These are phyloP conservation scores for Fusarium tanahbumbuense DNA, from an alignment of 2,329 filamentous ascomycete genomes.

Conservation along the genomic window DNA sequence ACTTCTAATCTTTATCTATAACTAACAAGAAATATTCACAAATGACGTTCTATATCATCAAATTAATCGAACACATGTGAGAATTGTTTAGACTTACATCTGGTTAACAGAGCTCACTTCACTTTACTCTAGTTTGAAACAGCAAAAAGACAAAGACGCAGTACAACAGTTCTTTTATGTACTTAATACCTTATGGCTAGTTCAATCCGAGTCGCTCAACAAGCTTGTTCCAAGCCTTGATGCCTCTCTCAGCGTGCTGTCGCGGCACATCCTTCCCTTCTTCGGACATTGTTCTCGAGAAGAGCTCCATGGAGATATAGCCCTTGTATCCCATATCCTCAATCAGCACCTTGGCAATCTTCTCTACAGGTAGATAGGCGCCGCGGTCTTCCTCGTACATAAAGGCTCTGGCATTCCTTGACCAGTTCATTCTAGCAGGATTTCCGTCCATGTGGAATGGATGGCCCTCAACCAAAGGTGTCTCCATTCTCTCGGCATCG, in stretches of 20 bases:
- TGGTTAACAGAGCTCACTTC: too few relatives aligned
- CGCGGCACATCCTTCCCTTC: conserved; percentile 2
- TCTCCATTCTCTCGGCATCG: conserved; percentile 10
- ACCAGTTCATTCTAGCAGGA: conserved; percentile 15
- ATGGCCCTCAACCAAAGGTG: conserved; percentile 1
- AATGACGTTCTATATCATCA: neutral
- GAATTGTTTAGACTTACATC: neutral
- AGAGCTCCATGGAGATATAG: conserved; percentile 15
- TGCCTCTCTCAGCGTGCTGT: conserved; percentile 1
- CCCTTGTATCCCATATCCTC: conserved; percentile 9
- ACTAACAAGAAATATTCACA: neutral
- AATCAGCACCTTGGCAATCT: conserved; percentile 6
- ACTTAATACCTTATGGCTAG: neutral
- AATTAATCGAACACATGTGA: neutral
- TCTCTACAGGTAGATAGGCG: neutral
- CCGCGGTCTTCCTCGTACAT: conserved; percentile 10
- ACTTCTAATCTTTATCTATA: neutral
- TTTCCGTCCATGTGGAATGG: conserved; percentile 13
- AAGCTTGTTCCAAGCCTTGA: conserved; percentile 1
- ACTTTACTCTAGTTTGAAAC: neutral
- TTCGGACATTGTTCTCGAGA: conserved; percentile 16
- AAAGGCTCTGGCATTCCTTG: conserved; percentile 8
- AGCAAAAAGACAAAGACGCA: neutral
- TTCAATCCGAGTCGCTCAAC: neutral
- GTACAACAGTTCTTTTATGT: neutral